phyloP scores from a whole-genome alignment of 139 green algal species.

The Chlorella sp. region DNA sequence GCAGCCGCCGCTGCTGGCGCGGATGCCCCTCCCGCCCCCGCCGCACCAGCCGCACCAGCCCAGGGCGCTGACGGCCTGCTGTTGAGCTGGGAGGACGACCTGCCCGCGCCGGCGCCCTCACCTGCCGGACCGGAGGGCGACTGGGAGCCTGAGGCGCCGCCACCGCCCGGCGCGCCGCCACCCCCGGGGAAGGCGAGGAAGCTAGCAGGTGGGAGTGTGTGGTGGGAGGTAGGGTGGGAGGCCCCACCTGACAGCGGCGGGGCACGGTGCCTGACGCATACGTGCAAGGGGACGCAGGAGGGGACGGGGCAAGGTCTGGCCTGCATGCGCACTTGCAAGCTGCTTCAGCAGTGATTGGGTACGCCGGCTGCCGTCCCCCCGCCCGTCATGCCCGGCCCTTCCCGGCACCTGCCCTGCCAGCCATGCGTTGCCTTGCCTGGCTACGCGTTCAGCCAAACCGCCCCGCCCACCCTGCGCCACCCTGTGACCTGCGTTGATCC shows the following conservation, averaged over 20 bases:
- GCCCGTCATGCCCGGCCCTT: too few species aligned
- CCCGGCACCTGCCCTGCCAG: background rate
- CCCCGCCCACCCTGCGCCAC: background rate
- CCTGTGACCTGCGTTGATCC: background rate
- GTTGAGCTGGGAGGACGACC: conserved; percentile 12
- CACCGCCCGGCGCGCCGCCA: background rate
- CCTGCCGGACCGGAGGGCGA: too few species aligned
- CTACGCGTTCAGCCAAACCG: background rate
- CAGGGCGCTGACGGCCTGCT: background rate
- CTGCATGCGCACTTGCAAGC: background rate
- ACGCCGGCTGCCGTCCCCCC: background rate
- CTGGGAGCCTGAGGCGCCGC: background rate
- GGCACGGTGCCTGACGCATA: background rate
- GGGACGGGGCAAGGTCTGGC: too few species aligned
- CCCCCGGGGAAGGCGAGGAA: background rate
- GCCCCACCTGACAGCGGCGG: too few species aligned
- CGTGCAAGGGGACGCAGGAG: too few species aligned
- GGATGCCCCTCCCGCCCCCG: background rate
- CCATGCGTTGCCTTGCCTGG: background rate
- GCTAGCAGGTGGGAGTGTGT: background rate
- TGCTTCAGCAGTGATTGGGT: background rate
- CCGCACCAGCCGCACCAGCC: background rate
- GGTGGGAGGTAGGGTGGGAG: background rate
- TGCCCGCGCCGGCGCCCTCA: too few species aligned
- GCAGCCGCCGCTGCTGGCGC: background rate